Evolutionary conservation across 352 stramenopile species (phyloP).

Genomic region (Phytophthora quininea): DNA sequence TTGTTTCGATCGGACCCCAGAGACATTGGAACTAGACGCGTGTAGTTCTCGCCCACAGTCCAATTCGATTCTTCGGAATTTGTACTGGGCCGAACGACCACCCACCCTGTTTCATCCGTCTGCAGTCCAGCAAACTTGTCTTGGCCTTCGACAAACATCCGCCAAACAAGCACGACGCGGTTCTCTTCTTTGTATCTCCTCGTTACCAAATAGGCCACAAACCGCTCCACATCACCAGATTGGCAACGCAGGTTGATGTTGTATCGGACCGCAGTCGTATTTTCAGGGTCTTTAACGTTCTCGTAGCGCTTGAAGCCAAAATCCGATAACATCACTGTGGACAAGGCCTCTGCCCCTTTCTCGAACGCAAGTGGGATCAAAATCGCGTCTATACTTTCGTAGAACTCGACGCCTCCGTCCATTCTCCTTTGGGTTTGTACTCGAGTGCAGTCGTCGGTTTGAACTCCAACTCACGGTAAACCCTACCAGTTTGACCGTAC

Average conservation of each 20-base stretch:
- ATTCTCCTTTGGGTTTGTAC: constrained; percentile 3
- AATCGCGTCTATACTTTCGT: constrained; percentile 28
- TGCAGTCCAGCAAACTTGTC: constrained; percentile 20
- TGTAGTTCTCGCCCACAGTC: neutral
- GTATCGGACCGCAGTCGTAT: constrained; percentile 43
- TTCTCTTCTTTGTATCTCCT: constrained; percentile 41
- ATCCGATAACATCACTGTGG: neutral
- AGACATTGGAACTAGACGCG: too few species aligned
- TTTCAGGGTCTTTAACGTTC: constrained; percentile 17
- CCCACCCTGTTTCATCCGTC: constrained; percentile 21
- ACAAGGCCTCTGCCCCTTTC: constrained; percentile 11
- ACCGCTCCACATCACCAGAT: neutral
- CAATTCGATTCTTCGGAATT: neutral
- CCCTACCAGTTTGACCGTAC: neutral
- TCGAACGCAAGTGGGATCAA: constrained; percentile 20
- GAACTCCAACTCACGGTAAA: neutral
- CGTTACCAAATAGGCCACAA: constrained; percentile 38
- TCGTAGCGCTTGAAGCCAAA: constrained; percentile 8
- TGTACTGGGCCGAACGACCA: constrained; percentile 2
- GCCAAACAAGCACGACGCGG: constrained; percentile 61
- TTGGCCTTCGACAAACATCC: constrained; percentile 20
- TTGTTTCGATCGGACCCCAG: too few species aligned
- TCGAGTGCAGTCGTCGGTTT: neutral
- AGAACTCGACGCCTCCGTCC: constrained; percentile 17
- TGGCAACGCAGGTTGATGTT: constrained; percentile 16